phyloP scores from a whole-genome alignment of 495 filamentous ascomycete genomes.

The Aspergillus saccharolyticus region DNA sequence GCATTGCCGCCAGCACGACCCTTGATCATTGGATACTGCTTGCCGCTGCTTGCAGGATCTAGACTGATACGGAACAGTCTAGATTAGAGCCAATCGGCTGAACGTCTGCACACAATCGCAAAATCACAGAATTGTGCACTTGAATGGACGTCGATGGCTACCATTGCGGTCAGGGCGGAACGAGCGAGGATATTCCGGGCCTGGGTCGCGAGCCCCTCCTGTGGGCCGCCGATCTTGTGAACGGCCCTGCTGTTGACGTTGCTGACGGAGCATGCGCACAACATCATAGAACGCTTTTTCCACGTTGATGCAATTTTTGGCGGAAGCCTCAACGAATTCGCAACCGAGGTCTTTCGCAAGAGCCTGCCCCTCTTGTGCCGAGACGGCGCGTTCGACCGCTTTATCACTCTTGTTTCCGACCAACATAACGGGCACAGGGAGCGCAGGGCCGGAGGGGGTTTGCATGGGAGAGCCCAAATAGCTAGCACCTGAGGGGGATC shows the following conservation, averaged over 20 bases:
- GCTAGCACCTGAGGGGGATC: conserved; percentile 53
- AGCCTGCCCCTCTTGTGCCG: conserved; percentile 90
- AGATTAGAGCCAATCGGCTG: conserved; percentile 8
- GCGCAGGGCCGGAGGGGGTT: conserved; percentile 51
- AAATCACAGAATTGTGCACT: conserved; percentile 41
- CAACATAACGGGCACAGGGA: conserved; percentile 89
- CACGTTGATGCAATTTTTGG: conserved; percentile 99
- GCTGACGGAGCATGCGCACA: conserved; percentile 78
- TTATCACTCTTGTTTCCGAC: conserved; percentile 98
- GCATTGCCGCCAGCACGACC: neutral
- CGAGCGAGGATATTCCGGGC: conserved; percentile 38
- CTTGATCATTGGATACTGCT: neutral
- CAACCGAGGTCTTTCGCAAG: conserved; percentile 89
- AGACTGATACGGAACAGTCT: neutral
- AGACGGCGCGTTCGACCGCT: conserved; percentile 91
- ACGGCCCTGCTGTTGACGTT: conserved; percentile 55
- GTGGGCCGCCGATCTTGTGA: conserved; percentile 38
- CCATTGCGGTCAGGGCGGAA: conserved; percentile 39
- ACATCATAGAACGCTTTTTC: conserved; percentile 99
- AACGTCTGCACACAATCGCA: conserved; percentile 9
- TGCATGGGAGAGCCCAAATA: conserved; percentile 66
- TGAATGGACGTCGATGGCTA: conserved; percentile 35
- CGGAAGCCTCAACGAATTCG: conserved; percentile 96
- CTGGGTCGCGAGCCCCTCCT: conserved; percentile 36
- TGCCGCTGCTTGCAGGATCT: neutral